Percentiles rank a stretch among this genome's conserved stretches.
phyloP scores from a whole-genome alignment of 108 stramenopile genomes.

The Heterococcus sp. region DNA sequence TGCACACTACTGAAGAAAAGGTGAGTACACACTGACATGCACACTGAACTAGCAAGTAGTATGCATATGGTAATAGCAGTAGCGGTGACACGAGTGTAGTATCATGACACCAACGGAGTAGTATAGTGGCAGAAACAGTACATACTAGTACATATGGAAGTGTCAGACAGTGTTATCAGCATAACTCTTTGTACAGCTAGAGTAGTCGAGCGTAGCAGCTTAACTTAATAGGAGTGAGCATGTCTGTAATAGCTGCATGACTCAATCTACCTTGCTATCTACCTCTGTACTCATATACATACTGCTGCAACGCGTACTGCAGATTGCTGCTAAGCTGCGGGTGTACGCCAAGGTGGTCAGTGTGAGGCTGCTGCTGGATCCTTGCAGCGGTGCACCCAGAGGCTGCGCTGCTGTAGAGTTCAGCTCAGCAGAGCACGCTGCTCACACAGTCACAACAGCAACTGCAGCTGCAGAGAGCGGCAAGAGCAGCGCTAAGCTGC shows the following conservation, averaged over 20 bases:
- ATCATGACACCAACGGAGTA: no score
- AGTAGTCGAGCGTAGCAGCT: no score
- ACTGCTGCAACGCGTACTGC: neutral
- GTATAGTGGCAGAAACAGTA: neutral
- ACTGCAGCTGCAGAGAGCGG: neutral
- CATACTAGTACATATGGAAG: neutral
- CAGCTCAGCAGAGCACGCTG: neutral
- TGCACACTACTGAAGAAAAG: neutral
- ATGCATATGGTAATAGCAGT: no score
- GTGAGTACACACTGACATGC: no score
- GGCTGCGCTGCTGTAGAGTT: neutral
- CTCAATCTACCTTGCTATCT: no score
- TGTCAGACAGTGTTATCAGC: neutral
- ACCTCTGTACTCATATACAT: neutral
- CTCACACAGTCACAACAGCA: neutral
- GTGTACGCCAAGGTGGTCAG: neutral
- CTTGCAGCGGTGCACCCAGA: neutral
- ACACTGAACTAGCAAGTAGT: no score
- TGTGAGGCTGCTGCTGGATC: neutral
- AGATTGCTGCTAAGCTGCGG: neutral
- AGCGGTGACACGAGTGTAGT: no score
- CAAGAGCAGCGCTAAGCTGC: neutral
- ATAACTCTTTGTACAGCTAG: no score
- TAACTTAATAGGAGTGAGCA: no score
- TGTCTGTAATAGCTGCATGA: no score